Evolutionary conservation across 2,329 filamentous ascomycete genomes (phyloP).

Genomic region (Fusarium newnesense): DNA sequence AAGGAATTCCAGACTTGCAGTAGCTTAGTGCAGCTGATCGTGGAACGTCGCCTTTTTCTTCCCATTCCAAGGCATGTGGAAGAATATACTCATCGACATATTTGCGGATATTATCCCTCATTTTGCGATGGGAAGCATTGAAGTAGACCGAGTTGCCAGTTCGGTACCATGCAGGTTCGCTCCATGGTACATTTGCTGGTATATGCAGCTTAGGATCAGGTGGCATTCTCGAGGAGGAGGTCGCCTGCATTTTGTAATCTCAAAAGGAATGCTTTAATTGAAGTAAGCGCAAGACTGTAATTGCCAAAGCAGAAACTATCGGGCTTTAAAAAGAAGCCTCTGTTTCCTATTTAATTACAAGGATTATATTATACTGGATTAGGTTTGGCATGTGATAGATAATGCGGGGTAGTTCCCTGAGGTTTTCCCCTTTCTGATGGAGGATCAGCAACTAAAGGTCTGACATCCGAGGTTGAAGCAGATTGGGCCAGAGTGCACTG

Average conservation of each 20-base stretch:
- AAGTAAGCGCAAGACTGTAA: fast-evolving
- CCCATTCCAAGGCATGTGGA: background rate
- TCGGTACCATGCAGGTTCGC: background rate
- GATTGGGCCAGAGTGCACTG: background rate
- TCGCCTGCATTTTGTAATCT: background rate
- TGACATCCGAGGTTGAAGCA: background rate
- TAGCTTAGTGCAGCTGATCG: background rate
- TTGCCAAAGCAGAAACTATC: no score
- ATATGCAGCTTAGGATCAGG: background rate
- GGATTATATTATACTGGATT: background rate
- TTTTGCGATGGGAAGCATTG: background rate
- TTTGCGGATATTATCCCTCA: background rate
- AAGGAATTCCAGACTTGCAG: background rate
- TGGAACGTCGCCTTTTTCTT: background rate
- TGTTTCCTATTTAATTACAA: background rate
- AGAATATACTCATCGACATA: background rate
- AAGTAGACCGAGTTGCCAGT: background rate
- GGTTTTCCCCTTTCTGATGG: background rate
- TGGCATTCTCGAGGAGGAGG: background rate
- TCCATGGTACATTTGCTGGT: background rate
- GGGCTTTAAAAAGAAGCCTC: background rate
- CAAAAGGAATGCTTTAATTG: fast-evolving
- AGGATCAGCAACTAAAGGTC: background rate
- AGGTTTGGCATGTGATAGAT: background rate
- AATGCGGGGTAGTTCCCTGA: background rate